Evolutionary conservation across 2,329 filamentous ascomycete genomes (phyloP).

Genomic region (Fusarium lyarnte): DNA sequence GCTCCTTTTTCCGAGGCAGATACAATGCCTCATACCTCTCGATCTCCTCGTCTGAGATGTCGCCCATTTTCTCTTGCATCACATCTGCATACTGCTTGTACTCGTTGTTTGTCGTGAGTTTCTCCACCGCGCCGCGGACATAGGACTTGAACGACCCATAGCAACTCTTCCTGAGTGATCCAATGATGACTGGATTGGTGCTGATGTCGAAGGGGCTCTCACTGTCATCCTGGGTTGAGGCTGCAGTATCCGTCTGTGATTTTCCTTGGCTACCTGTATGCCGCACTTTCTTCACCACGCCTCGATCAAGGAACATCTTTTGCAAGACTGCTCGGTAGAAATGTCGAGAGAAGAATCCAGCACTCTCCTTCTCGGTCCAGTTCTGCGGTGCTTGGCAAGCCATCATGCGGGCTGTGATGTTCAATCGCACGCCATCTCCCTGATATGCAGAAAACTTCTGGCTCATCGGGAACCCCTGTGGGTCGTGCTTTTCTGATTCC

Average conservation of each 20-base stretch:
- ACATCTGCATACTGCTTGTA: conserved; percentile 68
- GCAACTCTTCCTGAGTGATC: conserved; percentile 81
- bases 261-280: conserved; percentile 49
- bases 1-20: conserved; percentile 74
- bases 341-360: conserved; percentile 89
- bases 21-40: conserved; percentile 74
- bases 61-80: conserved; percentile 72
- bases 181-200: conserved; percentile 86
- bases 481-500: conserved; percentile 79
- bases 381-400: conserved; percentile 94
- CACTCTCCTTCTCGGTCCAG: conserved; percentile 84
- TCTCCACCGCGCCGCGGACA: conserved; percentile 80
- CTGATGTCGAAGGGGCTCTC: conserved; percentile 62
- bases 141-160: conserved; percentile 81
- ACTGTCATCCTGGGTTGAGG: conserved; percentile 30
- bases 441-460: conserved; percentile 69
- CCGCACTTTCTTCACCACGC: conserved; percentile 72
- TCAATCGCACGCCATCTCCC: conserved; percentile 77
- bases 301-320: conserved; percentile 87
- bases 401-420: conserved; percentile 98
- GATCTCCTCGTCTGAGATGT: conserved; percentile 80
- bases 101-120: conserved; percentile 69
- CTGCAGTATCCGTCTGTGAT: conserved; percentile 15
- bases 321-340: conserved; percentile 93
- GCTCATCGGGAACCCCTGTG: conserved; percentile 95